These are phyloP conservation scores for Huiozyma sinensis DNA, from an alignment of 805 yeast species.

Conservation along the genomic window DNA sequence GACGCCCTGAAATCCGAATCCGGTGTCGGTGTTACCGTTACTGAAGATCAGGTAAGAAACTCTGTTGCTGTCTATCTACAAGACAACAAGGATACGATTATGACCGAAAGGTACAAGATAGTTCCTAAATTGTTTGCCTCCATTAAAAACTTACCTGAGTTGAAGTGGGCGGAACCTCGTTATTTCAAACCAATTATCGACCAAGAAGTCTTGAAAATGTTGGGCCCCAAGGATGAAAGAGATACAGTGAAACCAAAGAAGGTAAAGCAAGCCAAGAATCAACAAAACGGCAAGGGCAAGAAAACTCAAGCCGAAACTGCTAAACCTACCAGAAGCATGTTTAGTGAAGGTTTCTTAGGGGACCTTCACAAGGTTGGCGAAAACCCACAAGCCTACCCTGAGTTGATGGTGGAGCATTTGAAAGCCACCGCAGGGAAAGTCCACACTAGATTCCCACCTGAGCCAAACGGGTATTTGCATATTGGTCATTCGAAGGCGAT, in stretches of 20 bases:
- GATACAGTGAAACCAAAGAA: constrained; percentile 73
- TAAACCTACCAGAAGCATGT: constrained; percentile 54
- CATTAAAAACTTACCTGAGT: constrained; percentile 56
- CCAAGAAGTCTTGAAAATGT: constrained; percentile 50
- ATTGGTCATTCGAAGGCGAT: constrained; percentile 98
- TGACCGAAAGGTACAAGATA: constrained; percentile 63
- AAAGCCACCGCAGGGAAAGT: constrained; percentile 73
- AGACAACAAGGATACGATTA: constrained; percentile 47
- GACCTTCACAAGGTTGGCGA: constrained; percentile 92
- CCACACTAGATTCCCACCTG: constrained; percentile 91
- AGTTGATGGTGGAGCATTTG: constrained; percentile 71
- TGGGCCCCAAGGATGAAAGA: constrained; percentile 96
- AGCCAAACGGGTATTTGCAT: constrained; percentile 97
- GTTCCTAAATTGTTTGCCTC: constrained; percentile 72
- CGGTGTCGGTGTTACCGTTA: constrained; percentile 74
- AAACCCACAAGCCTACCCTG: constrained; percentile 84
- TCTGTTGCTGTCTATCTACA: constrained; percentile 52
- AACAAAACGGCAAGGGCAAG: constrained; percentile 14
- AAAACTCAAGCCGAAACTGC: constrained; percentile 14
- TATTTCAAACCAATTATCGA: constrained; percentile 83
- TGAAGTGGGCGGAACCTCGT: constrained; percentile 90
- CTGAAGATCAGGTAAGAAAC: constrained; percentile 50
- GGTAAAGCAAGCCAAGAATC: constrained; percentile 29
- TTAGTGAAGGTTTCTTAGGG: constrained; percentile 89
- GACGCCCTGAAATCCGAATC: constrained; percentile 50